Conservation (phyloP, 225 moss, liverwort and hornwort species). For the Asterella californica region DNA sequence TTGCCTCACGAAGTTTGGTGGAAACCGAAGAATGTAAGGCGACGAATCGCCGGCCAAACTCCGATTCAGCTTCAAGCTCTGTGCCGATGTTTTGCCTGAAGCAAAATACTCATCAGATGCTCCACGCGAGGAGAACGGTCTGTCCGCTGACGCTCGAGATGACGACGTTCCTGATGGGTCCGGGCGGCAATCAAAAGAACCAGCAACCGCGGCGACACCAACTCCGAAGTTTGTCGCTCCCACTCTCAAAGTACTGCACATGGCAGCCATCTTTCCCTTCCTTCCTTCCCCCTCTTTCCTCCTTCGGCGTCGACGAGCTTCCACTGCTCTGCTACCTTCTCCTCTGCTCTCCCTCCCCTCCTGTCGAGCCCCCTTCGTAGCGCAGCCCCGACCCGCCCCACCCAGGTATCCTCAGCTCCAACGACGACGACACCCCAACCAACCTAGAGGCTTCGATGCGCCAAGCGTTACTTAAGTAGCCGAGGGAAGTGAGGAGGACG, state of each 20-base stretch:
- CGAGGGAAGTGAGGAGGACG: not conserved
- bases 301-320: no score
- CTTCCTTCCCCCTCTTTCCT: not conserved
- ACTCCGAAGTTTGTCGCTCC: conserved; percentile 9
- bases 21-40: conserved; percentile 67
- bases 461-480: not conserved
- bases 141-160: conserved; percentile 23
- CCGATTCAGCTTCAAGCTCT: conserved; percentile 29
- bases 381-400: not conserved
- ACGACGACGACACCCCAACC: not conserved
- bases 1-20: conserved; percentile 92
- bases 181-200: conserved; percentile 57
- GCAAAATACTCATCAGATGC: conserved; percentile 40
- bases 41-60: conserved; percentile 51
- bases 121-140: conserved; percentile 9
- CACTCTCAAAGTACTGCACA: conserved; percentile 21
- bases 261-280: conserved; percentile 32
- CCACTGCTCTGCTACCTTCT: not conserved
- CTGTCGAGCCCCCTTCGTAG: not conserved
- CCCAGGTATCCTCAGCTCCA: not conserved
- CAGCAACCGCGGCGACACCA: not conserved
- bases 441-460: not conserved
- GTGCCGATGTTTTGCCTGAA: conserved; percentile 24
- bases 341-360: not conserved
- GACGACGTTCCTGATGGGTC: conserved; percentile 80